Base-by-base conservation (phyloP, 176 grass and related monocot species). In the Saccharum spontaneum region DNA sequence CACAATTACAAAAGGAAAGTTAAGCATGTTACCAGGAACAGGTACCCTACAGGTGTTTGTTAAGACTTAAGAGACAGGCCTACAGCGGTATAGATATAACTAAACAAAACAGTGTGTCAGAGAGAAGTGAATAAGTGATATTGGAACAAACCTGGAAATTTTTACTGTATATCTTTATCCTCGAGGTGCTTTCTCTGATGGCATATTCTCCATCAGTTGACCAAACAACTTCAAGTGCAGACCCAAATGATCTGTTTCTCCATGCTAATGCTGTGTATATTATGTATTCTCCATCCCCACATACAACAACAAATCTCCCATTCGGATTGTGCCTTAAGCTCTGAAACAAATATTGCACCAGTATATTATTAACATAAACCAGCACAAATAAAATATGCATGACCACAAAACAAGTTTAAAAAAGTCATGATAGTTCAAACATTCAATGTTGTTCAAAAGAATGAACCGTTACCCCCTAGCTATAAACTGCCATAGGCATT, bases 231-330 rank as follows among this genome's bases (percentile, higher is more conserved):
- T 99, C 97, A 65, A 99, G 85, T 43, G 91, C 91, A 86, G 93
- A 89, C 41, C 97, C 97, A 85, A 96, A 99, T 69, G 97, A 99
- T 87, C 91, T 95, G 88, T 99, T 99, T 72, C 97, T 95, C 97
- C 97, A 99, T 84, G 97, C 97, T 63, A 99, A 86, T 59, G 97
- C 97, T 37, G 97, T 95, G 77, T 94, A 98, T 86, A 99, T 99
- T 76, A 99, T 94, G 90, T 96, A 99, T 86, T 99, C 97, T 76
- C 97, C 97, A 84, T 99, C 97, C 89, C 97, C 97, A 91, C 97
- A 96, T 57, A 96, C 97, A 82, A 95, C 93, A 90, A 99, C 97
- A 89, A 99, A 99, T 84, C 97, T 90, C 43, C 97, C 97, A 77
- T 96, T 99, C 4, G 97, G 97, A 65, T 99, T 99, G 87, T 99